A percentile compares a stretch with the other conserved stretches of the same genome.
Evolutionary conservation across 179 eudicot species (phyloP).

Genomic region (Pouteria campechiana): DNA sequence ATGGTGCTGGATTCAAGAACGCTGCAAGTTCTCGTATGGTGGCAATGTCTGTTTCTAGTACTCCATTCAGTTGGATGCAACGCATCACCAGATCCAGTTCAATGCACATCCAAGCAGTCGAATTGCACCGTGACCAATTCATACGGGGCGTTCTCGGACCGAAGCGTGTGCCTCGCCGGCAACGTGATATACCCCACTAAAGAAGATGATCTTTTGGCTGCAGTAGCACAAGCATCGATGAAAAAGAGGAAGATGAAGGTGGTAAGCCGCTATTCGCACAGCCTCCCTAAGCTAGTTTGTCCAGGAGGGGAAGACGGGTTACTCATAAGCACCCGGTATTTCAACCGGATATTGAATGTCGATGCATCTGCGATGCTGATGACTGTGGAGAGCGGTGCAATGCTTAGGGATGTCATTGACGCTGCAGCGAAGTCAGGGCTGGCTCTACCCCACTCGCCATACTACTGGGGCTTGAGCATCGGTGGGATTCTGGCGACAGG

Average conservation of each 20-base stretch:
- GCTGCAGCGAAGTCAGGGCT: constrained; percentile 46
- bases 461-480: constrained; percentile 72
- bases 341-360: constrained; percentile 20
- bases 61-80: no score
- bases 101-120: constrained; percentile 7
- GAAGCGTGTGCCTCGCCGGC: constrained; percentile 30
- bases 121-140: constrained; percentile 49
- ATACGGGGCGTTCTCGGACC: constrained; percentile 39
- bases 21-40: no score
- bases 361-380: constrained; percentile 17
- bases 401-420: constrained; percentile 34
- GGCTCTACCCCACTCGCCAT: constrained; percentile 57
- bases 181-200: constrained; percentile 24
- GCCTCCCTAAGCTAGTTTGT: constrained; percentile 63
- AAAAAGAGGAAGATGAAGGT: constrained; percentile 33
- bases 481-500: constrained; percentile 75
- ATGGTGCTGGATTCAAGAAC: no score
- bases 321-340: constrained; percentile 51
- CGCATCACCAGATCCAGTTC: constrained; percentile 22
- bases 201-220: constrained; percentile 30
- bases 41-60: no score
- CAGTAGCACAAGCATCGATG: constrained; percentile 26
- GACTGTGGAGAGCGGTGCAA: constrained; percentile 53
- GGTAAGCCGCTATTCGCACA: constrained; percentile 46
- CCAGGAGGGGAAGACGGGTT: constrained; percentile 49